Conservation (phyloP, 1,139 yeast species). For the Yamadazyma kanchanaburiensis region DNA sequence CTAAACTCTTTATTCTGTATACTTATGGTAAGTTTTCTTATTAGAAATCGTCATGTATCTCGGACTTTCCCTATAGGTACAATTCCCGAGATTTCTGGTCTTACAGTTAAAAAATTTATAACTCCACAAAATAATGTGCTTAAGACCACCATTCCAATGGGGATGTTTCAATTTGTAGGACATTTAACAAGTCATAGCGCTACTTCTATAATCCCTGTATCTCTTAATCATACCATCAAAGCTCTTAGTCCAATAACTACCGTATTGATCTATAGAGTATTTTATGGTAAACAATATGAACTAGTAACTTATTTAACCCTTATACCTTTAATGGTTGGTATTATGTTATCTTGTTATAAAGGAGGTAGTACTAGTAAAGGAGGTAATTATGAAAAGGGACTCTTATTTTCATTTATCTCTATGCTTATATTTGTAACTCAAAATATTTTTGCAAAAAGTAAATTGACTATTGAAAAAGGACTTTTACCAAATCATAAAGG, state of each 20-base stretch:
- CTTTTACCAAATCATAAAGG: conserved; percentile 16
- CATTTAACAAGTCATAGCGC: conserved; percentile 90
- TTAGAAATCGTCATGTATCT: conserved; percentile 18
- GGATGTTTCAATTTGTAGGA: conserved; percentile 85
- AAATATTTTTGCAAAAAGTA: conserved; percentile 84
- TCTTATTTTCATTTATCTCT: conserved; percentile 72
- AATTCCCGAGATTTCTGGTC: conserved; percentile 35
- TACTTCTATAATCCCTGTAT: conserved; percentile 82
- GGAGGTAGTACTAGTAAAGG: conserved; percentile 14
- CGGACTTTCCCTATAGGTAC: conserved; percentile 55
- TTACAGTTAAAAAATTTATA: conserved; percentile 30
- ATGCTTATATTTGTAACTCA: conserved; percentile 88
- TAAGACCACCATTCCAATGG: conserved; percentile 84
- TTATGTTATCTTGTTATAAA: conserved; percentile 75
- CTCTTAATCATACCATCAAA: conserved; percentile 87
- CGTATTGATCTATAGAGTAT: conserved; percentile 68
- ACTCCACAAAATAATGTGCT: conserved; percentile 56
- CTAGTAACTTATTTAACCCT: conserved; percentile 72
- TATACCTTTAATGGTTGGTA: conserved; percentile 75
- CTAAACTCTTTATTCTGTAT: conserved; percentile 59
- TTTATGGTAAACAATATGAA: conserved; percentile 57
- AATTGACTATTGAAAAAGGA: conserved; percentile 49
- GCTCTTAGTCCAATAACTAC: conserved; percentile 87
- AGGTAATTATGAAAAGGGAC: conserved; percentile 43
- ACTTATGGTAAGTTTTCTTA: conserved; percentile 20